Percentiles rank a stretch among this genome's conserved stretches.
Conservation (phyloP, 768 basidiomycete genomes). For the Lyophyllum shimeji region DNA sequence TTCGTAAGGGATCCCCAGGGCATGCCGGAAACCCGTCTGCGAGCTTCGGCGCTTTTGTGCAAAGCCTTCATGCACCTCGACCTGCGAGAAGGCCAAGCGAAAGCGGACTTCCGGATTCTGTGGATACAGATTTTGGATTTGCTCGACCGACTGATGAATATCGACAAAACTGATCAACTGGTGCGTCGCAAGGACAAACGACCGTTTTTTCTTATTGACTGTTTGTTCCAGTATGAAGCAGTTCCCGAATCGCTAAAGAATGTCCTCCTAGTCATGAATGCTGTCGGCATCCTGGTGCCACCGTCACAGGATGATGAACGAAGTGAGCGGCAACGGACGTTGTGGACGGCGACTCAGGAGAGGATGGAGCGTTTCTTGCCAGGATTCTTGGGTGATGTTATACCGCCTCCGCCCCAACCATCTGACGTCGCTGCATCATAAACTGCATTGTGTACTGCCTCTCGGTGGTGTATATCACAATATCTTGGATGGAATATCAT, state of each 20-base stretch:
- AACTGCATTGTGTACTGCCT: not conserved
- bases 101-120: constrained; percentile 65
- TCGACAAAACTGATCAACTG: constrained; percentile 82
- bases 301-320: constrained; percentile 46
- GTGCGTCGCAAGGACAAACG: constrained; percentile 45
- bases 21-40: constrained; percentile 87
- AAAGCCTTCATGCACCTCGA: constrained; percentile 96
- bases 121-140: constrained; percentile 92
- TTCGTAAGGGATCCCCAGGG: constrained; percentile 78
- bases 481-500: not conserved
- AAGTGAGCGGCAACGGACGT: constrained; percentile 58
- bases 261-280: constrained; percentile 93
- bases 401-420: constrained; percentile 36
- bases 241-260: constrained; percentile 97
- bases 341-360: constrained; percentile 87
- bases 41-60: constrained; percentile 88
- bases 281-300: constrained; percentile 79
- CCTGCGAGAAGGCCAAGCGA: constrained; percentile 60
- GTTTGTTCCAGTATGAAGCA: constrained; percentile 76
- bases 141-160: constrained; percentile 85
- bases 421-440: constrained; percentile 4
- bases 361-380: constrained; percentile 91
- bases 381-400: constrained; percentile 77
- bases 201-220: not conserved
- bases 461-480: not conserved